These are phyloP conservation scores for Parascedosporium putredinis DNA, from an alignment of 2,329 filamentous ascomycete species.

Conservation along the genomic window DNA sequence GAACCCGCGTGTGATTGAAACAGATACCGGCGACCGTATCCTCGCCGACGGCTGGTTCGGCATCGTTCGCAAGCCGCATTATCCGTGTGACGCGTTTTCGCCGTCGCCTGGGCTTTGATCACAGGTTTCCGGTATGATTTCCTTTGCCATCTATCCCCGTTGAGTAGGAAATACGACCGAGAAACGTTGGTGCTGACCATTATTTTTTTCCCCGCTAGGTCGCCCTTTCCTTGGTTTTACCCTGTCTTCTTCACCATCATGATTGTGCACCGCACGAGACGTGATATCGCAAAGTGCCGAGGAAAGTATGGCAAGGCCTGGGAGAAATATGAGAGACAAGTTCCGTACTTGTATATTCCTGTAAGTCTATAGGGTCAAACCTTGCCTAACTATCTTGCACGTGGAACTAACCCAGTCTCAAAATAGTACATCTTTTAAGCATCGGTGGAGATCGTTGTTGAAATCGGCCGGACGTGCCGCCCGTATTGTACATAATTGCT, in stretches of 20 bases:
- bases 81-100: constrained; percentile 39
- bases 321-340: constrained; percentile 66
- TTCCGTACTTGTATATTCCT: constrained; percentile 79
- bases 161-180: not conserved
- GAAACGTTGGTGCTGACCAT: too few relatives aligned
- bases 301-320: constrained; percentile 75
- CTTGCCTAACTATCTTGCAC: too few relatives aligned
- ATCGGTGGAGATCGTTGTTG: too few relatives aligned
- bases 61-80: constrained; percentile 52
- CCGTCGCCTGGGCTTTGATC: constrained; percentile 37
- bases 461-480: too few relatives aligned
- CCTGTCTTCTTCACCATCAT: constrained; percentile 71
- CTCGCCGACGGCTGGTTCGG: constrained; percentile 82
- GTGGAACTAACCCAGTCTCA: too few relatives aligned
- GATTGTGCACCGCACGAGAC: constrained; percentile 67
- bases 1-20: constrained; percentile 70
- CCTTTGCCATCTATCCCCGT: not conserved
- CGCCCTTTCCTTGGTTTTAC: constrained; percentile 87
- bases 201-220: constrained; percentile 25
- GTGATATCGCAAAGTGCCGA: constrained; percentile 69
- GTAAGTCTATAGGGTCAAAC: constrained; percentile 26
- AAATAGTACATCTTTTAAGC: too few relatives aligned
- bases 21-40: constrained; percentile 63
- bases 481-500: too few relatives aligned
- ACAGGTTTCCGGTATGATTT: constrained; percentile 33